Percentiles rank a stretch among this genome's conserved stretches.
phyloP scores from a whole-genome alignment of 1,284 basidiomycete species.

The Rhodotorula sp. region DNA sequence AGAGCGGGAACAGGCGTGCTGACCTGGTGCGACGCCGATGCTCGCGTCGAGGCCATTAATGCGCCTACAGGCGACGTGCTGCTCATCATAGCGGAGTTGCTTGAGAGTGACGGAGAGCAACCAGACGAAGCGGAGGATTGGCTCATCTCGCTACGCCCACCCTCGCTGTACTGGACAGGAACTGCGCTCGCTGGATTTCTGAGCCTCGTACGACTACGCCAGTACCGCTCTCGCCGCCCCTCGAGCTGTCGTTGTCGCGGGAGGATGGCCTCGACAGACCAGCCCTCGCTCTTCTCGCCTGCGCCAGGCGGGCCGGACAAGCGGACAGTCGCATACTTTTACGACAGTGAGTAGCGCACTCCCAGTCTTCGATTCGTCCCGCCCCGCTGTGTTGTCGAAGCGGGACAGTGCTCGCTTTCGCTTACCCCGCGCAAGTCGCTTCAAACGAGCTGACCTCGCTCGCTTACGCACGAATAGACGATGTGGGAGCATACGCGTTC shows the following conservation, averaged over 20 bases:
- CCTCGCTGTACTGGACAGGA: too few relatives aligned
- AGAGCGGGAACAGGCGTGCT: not conserved
- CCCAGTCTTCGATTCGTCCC: not conserved
- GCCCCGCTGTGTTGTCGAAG: not conserved
- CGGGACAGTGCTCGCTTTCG: not conserved
- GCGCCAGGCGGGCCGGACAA: constrained; percentile 18
- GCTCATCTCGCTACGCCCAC: too few relatives aligned
- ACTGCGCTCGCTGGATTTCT: too few relatives aligned
- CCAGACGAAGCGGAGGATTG: too few relatives aligned
- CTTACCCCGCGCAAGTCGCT: not conserved
- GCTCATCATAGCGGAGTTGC: not conserved
- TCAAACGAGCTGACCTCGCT: not conserved
- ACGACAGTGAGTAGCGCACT: constrained; percentile 28
- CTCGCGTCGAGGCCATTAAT: not conserved
- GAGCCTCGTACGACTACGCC: too few relatives aligned
- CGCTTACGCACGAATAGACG: constrained; percentile 9
- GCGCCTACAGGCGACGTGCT: not conserved
- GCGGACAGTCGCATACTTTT: constrained; percentile 38
- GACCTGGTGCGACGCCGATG: not conserved
- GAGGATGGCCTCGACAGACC: not conserved
- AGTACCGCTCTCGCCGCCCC: not conserved
- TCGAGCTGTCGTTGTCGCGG: not conserved
- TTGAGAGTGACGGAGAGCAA: too few relatives aligned
- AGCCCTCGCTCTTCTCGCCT: constrained; percentile 1
- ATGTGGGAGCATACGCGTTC: constrained; percentile 39